These are phyloP conservation scores for Gossypium schwendimanii DNA, from an alignment of 441 rosid genomes.

Conservation along the genomic window DNA sequence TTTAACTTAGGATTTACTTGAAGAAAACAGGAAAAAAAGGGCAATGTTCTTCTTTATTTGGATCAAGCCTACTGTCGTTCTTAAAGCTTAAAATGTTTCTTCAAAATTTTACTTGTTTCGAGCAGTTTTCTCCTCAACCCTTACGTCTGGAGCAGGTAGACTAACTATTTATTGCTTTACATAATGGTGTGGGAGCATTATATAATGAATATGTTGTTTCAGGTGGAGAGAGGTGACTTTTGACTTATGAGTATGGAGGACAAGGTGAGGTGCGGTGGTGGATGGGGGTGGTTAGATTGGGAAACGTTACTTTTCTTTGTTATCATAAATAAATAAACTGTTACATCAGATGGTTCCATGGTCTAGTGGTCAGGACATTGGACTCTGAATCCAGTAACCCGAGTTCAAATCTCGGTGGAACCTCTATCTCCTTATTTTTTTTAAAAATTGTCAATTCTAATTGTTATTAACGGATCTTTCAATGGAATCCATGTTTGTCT, in stretches of 20 bases:
- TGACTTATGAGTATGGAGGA: slow-evolving; percentile 42
- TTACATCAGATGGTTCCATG: slow-evolving; percentile 20
- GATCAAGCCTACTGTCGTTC: too few relatives aligned
- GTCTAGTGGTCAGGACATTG: slow-evolving; percentile 54
- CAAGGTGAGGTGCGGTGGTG: slow-evolving; percentile 14
- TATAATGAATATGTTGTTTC: too few relatives aligned
- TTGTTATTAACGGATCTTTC: not conserved
- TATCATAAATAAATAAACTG: not conserved
- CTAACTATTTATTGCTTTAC: too few relatives aligned
- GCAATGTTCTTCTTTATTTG: too few relatives aligned
- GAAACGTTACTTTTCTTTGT: too few relatives aligned
- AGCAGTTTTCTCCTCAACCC: too few relatives aligned
- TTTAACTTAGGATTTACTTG: too few relatives aligned
- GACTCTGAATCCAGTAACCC: slow-evolving; percentile 61
- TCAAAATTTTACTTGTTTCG: too few relatives aligned
- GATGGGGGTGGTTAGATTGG: slow-evolving; percentile 13
- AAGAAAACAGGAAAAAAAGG: too few relatives aligned
- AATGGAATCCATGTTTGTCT: too few relatives aligned
- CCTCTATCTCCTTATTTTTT: slow-evolving; percentile 6
- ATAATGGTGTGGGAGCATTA: not conserved
- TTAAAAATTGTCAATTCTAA: not conserved
- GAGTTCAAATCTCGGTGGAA: slow-evolving; percentile 49
- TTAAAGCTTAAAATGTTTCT: too few relatives aligned
- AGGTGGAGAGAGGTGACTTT: not conserved
- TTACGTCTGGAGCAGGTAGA: too few relatives aligned